These are phyloP conservation scores for Trichoderma semiorbis DNA, from an alignment of 2,329 filamentous ascomycete genomes.

Conservation along the genomic window DNA sequence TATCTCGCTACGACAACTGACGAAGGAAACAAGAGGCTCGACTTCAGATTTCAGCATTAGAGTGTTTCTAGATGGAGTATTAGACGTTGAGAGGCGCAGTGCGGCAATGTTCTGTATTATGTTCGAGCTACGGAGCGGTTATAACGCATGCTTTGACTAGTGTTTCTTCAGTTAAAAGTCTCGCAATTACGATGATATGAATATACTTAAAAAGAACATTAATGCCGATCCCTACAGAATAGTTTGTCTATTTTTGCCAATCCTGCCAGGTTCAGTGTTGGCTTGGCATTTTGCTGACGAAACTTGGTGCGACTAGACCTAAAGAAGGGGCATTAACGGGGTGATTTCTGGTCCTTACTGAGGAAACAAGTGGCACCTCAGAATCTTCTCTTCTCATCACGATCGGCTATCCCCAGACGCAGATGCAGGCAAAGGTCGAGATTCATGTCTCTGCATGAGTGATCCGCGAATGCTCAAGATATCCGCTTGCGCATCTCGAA, in stretches of 20 bases:
- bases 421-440: background rate
- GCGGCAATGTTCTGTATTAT: background rate
- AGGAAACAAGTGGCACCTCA: background rate
- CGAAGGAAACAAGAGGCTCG: slow-evolving; percentile 52
- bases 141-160: background rate
- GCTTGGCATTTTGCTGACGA: background rate
- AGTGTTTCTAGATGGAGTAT: background rate
- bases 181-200: background rate
- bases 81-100: background rate
- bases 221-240: background rate
- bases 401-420: background rate
- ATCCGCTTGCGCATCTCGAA: background rate
- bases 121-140: background rate
- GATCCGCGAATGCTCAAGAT: background rate
- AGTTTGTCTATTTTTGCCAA: background rate
- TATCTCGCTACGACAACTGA: slow-evolving; percentile 50
- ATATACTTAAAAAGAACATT: background rate
- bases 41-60: slow-evolving; percentile 52
- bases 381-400: background rate
- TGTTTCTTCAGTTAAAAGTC: background rate
- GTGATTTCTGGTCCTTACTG: background rate
- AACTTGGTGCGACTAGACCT: background rate
- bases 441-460: background rate
- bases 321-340: background rate
- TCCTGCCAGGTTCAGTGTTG: background rate